Evolutionary conservation across 2,329 filamentous ascomycete genomes (phyloP), one percentile per base, ranked within the genome.

Genomic region (Penicillium oxalicum): DNA sequence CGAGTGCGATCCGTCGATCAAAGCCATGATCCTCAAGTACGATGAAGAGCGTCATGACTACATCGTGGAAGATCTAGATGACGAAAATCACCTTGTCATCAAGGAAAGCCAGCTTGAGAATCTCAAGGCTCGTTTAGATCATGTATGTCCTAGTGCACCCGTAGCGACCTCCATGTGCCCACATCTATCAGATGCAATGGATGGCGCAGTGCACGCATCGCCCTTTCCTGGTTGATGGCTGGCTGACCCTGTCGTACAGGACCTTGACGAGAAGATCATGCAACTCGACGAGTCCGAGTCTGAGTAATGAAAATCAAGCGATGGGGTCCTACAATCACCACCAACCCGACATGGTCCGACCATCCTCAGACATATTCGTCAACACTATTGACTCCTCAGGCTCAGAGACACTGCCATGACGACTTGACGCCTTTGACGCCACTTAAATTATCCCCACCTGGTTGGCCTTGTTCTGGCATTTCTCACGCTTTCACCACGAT

Each of bases 1-100:
- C 49, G 71, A 74, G 60, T 74, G 72, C 60, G 72, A 75, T 53
- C 72, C 72, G 3, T 74, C 72, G 36, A 72, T 75, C 56, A 74
- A 74, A 58, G 70, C 72, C 37, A 73, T 75, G 56, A 74, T 75
- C 47, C 62, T 74, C 27, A 75, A 74, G 43, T 74, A 74, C 55
- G 72, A 75, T 51, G 68, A 73, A 53, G 70, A 73, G 46, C 58
- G 64, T 41, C 71, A 74, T 49, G 72, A 74, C 55, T 75, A 73
- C 50, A 73, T 75, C 33, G 70, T 75, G 42, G 72, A 75, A 49
- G 72, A 75, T 42, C 54, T 75, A 5, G 72, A 74, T 46, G 72
- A 74, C 54, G 69, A 74, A 45, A 64, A 69, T 8, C 70, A 70
- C 36, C 56, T 75, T 1, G 71, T 75, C 1, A 70, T 75, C 45